Conservation (phyloP, 495 filamentous ascomycete genomes). For the Aspergillus diversus region DNA sequence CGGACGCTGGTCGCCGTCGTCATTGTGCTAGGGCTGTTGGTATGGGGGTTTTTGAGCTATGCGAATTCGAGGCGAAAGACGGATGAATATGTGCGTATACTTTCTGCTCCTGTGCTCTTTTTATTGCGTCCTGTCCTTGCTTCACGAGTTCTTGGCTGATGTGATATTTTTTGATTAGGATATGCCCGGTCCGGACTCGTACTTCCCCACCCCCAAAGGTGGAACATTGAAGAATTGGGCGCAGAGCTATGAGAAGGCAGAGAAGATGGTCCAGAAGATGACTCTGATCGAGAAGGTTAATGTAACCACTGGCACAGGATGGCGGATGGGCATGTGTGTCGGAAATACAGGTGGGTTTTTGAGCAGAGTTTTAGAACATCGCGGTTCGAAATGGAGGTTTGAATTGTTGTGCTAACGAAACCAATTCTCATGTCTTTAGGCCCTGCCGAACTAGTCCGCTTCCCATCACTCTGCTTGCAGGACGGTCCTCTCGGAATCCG, state of each 20-base stretch:
- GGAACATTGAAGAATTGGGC: constrained; percentile 76
- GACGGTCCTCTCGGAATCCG: constrained; percentile 86
- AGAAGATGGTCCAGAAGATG: constrained; percentile 78
- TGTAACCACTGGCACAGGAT: constrained; percentile 89
- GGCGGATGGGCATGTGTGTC: constrained; percentile 87
- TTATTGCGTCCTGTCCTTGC: not conserved
- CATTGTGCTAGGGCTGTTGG: constrained; percentile 22
- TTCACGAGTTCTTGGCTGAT: not conserved
- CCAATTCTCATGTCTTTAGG: constrained; percentile 36
- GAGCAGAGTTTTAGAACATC: no score
- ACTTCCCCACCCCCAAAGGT: constrained; percentile 83
- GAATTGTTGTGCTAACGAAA: no score
- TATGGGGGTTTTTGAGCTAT: constrained; percentile 28
- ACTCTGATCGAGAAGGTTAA: constrained; percentile 91
- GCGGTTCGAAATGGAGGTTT: no score
- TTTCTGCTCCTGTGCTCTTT: not conserved
- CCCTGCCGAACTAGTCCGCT: constrained; percentile 67
- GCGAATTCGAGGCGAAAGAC: constrained; percentile 10
- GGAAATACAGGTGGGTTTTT: constrained; percentile 69
- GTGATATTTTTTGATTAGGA: constrained; percentile 8
- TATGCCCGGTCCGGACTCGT: constrained; percentile 61
- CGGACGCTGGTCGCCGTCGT: constrained; percentile 30
- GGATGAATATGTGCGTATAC: constrained; percentile 21
- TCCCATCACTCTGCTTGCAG: constrained; percentile 86
- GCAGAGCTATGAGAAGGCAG: constrained; percentile 80